Conservation (phyloP, 2,329 filamentous ascomycete genomes). For the Pezicula radicicola region DNA sequence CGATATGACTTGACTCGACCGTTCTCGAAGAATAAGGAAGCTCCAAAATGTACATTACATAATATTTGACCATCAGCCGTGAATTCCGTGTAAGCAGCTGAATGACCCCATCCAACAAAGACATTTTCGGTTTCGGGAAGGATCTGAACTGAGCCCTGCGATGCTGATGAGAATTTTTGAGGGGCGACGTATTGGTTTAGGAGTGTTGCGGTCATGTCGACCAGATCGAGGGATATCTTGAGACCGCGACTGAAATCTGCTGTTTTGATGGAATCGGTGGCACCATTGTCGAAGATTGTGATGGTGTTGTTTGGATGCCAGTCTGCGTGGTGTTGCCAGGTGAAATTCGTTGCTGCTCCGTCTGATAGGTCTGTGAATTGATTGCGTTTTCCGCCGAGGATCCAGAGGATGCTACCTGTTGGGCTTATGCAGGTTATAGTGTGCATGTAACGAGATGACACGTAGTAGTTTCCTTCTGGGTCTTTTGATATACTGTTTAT, state of each 20-base stretch:
- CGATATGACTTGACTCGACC: conserved; percentile 31
- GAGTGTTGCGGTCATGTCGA: conserved; percentile 2
- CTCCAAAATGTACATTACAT: conserved; percentile 21
- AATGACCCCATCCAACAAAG: conserved; percentile 4
- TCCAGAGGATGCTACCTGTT: conserved; percentile 42
- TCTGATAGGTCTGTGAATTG: conserved; percentile 30
- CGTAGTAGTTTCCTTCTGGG: conserved; percentile 37
- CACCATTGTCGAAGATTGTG: conserved; percentile 1
- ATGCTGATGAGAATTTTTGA: conserved; percentile 6
- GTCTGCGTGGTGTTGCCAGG: conserved; percentile 45
- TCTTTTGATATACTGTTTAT: conserved; percentile 32
- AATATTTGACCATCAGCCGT: conserved; percentile 26
- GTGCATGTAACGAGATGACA: conserved; percentile 41
- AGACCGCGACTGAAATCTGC: neutral
- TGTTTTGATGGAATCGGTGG: neutral
- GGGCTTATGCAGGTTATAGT: conserved; percentile 41
- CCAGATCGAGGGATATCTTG: neutral
- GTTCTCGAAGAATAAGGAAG: conserved; percentile 16
- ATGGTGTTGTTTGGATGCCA: conserved; percentile 16
- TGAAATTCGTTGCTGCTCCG: conserved; percentile 39
- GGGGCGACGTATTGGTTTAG: neutral
- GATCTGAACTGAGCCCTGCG: conserved; percentile 7
- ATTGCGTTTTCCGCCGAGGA: conserved; percentile 38
- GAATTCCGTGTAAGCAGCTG: conserved; percentile 1
- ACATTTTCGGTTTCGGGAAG: conserved; percentile 6